Base-by-base conservation (phyloP, 1,284 basidiomycete species). In the Marasmius sp. region DNA sequence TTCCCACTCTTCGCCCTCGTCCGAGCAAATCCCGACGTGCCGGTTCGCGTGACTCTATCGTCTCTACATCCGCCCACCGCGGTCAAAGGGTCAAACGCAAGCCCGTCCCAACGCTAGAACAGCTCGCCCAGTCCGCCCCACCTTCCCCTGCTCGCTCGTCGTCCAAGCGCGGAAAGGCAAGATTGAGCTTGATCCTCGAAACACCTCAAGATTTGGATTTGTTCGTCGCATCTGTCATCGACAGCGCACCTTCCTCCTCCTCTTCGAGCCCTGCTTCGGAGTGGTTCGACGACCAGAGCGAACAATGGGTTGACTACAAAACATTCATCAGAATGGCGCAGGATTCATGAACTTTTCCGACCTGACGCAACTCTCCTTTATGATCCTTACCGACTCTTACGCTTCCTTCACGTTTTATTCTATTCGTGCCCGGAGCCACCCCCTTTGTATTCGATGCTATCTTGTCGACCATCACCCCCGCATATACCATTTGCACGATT, bases 151-250 rank as follows among this genome's bases (percentile, higher is more conserved):
- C 27, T n/a, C 27, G 18, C 20, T 33, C 22, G 22, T 14, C 38
- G 54, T 53, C 37, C 12, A 49, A 52, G 41, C 59, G 58, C 38
- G 53, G 60, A 27, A 27, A 27, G 27, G 27, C 27, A 16, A 59
- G 64, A 34, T 55, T 66, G 20, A 64, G 62, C 39, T 39, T 66
- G 37, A 66, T 66, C n/a, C 22, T 66, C 20, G 64, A 66, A 49
- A 54, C 52, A 11, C 64, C 64, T 9, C 56, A 53, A 20, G 64
- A 65, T 1, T 22, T 27, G 41, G 45, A 58, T 27, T 20, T 27
- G 27, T 16, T 27, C 16, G 10, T 33, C 27, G 34, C 27, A 5
- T 27, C 27, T 27, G 27, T 27, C 27, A 27, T 27, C 27, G 27
- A 27, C 27, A 37, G 18, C 2, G 22, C 37, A 34, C 57, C 8